Conservation (phyloP, 2,329 filamentous ascomycete species). For the Trichoderma asperellum region DNA sequence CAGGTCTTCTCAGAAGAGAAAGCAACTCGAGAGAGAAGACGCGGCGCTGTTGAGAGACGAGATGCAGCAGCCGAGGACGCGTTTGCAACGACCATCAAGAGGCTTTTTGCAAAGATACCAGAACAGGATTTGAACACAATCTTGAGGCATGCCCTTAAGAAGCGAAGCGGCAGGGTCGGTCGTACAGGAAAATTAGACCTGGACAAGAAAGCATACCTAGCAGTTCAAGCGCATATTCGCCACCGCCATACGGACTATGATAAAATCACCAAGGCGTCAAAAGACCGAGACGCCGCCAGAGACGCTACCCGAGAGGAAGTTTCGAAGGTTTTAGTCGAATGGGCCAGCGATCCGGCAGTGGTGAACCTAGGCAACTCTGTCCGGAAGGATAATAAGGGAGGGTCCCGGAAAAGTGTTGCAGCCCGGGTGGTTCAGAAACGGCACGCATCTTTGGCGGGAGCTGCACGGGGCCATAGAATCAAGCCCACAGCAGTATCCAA, state of each 20-base stretch:
- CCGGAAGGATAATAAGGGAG: background rate
- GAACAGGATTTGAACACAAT: slow-evolving; percentile 40
- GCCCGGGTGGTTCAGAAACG: background rate
- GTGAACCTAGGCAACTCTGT: background rate
- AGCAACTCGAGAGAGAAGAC: slow-evolving; percentile 41
- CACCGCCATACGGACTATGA: slow-evolving; percentile 56
- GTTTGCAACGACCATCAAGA: slow-evolving; percentile 43
- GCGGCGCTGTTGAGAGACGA: slow-evolving; percentile 39
- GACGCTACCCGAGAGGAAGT: slow-evolving; percentile 24
- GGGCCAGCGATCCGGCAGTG: slow-evolving; percentile 9
- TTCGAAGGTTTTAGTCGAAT: slow-evolving; percentile 25
- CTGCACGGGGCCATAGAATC: background rate
- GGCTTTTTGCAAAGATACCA: slow-evolving; percentile 49
- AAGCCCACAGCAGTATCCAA: background rate
- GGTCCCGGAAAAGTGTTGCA: background rate
- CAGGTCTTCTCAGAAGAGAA: slow-evolving; percentile 38
- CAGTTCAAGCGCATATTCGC: slow-evolving; percentile 54
- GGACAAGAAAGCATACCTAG: slow-evolving; percentile 48
- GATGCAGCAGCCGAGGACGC: slow-evolving; percentile 41
- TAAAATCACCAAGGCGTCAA: slow-evolving; percentile 32
- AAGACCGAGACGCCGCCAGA: slow-evolving; percentile 26
- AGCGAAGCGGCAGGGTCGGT: slow-evolving; percentile 53
- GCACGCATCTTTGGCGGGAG: background rate
- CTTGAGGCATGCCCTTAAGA: slow-evolving; percentile 49
- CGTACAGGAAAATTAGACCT: slow-evolving; percentile 46